Evolutionary conservation across 1,139 yeast genomes (phyloP), one percentile per base, ranked within the genome.

Genomic region (Geotrichum phurueaensis): DNA sequence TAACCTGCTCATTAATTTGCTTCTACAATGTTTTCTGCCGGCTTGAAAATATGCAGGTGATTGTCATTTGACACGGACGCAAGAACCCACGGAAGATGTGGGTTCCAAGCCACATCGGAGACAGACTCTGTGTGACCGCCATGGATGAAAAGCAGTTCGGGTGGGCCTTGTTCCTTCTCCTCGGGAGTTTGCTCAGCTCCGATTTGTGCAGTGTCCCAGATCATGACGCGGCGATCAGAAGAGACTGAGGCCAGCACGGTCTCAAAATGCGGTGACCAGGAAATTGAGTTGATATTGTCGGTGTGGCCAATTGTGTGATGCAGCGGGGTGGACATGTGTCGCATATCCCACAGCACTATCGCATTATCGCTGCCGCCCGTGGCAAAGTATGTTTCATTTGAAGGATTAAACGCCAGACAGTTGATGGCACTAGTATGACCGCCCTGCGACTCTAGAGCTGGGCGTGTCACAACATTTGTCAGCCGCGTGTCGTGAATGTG

Each of bases 61-160:
- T 94, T 94, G 70, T 94, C 98, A 69, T 89, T 94, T 0, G 94
- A 86, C 2, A 90, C 96, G 69, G 94, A 86, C 2, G 94, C 88
- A 54, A 91, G 69, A 78, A 88, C 79, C 86, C 90, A 84, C 3
- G 86, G 84, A 65, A 84, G 87, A 64, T 85, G 86, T 0, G 84
- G 82, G 59, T 90, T 88, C 99, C 99, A 94, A 52, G 86, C 82
- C 53, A 92, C 77, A 69, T 94, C 99, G 67, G 88, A 88, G 3
- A 95, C 89, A 5, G 95, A 91, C 49, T 88, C 78, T 81, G 89
- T 83, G 72, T 94, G 99, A 0, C 99, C 99, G 9, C 86, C 88
- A 73, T 94, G 99, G 23, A 81, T 79, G 69, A 94, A 91, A 22
- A 85, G 62, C 54, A 84, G 70, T 39, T 76, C 79, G 2, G 77